Base-by-base conservation (phyloP, 1,139 yeast genomes). In the Scheffersomyces stambukii region DNA sequence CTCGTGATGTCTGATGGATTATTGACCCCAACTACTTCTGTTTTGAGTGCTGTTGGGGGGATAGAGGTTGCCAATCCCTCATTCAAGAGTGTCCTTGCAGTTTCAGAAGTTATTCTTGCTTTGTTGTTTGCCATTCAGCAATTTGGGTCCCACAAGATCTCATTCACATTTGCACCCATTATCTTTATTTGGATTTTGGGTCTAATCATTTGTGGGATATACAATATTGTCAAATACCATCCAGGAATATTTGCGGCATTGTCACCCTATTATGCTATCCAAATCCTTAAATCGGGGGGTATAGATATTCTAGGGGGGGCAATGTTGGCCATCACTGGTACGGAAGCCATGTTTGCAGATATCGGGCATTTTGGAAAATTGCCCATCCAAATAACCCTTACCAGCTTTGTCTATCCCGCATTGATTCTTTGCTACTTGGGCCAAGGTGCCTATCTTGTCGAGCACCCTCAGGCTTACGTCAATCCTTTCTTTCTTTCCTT, bases 271-370 rank as follows among this genome's bases (percentile, higher is more conserved):
- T 67, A 67, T 41, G 81, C 80, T 2, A 58, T 72, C 28, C 41
- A 54, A 12, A 60, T 66, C 19, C 52, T 75, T 37, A 52, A 49
- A 27, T 38, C 42, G 7, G 63, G 65, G 3, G 65, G 65, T 3
- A 52, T 72, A 20, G 73, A 70, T 40, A 60, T 63, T 2, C 52
- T 76, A 24, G 62, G 72, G 7, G 70, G 74, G 4, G 70, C 72
- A 2, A 67, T 75, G 70, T 62, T 76, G 33, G 58, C 77, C 1
- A 57, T 76, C 15, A 75, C 82, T 0, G 82, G 82, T 23, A 60
- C 73, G 3, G 82, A 76, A 41, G 80, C 81, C 4, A 68, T 76
- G 75, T 76, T 76, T 53, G 77, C 80, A 4, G 81, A 76, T 48
- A 57, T 75, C 31, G 77, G 80, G 1, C 77, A 72, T 38, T 72